Conservation (phyloP, 2,329 filamentous ascomycete species). For the Aspergillus versicolor region DNA sequence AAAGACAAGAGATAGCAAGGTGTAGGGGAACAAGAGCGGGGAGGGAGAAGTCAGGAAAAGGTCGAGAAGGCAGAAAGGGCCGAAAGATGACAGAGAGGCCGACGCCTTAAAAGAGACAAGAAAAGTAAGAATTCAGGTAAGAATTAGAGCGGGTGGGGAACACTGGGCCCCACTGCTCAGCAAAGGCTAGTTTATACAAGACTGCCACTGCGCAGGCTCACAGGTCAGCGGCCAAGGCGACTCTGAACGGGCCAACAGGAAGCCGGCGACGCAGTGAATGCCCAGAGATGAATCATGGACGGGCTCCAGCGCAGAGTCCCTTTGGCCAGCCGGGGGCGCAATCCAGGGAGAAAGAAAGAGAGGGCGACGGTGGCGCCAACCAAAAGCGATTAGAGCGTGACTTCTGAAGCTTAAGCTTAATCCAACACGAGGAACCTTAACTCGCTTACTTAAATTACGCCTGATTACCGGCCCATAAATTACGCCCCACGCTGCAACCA, state of each 20-base stretch:
- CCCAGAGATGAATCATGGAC: neutral
- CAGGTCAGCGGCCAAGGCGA: too few relatives aligned
- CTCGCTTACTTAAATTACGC: constrained; percentile 27
- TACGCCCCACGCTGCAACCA: neutral
- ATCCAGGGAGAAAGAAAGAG: neutral
- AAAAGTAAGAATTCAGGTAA: neutral
- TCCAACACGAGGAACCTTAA: constrained; percentile 45
- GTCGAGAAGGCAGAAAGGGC: constrained; percentile 10
- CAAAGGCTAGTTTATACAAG: neutral
- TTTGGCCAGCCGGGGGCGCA: neutral
- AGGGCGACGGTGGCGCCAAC: constrained; percentile 12
- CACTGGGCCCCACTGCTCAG: constrained; percentile 3
- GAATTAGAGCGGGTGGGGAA: constrained; percentile 3
- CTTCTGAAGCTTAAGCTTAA: constrained; percentile 46
- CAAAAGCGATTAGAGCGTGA: constrained; percentile 32
- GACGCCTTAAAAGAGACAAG: neutral
- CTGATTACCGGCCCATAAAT: constrained; percentile 13
- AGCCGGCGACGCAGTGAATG: too few relatives aligned
- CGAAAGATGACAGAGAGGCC: constrained; percentile 1
- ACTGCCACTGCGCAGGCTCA: too few relatives aligned
- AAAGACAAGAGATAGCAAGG: neutral
- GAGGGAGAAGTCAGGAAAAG: constrained; percentile 6
- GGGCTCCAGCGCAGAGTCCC: neutral
- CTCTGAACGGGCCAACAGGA: too few relatives aligned
- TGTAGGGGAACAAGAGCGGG: constrained; percentile 1